phyloP scores from a whole-genome alignment of 306 rosid species.

The Dryas drummondii region DNA sequence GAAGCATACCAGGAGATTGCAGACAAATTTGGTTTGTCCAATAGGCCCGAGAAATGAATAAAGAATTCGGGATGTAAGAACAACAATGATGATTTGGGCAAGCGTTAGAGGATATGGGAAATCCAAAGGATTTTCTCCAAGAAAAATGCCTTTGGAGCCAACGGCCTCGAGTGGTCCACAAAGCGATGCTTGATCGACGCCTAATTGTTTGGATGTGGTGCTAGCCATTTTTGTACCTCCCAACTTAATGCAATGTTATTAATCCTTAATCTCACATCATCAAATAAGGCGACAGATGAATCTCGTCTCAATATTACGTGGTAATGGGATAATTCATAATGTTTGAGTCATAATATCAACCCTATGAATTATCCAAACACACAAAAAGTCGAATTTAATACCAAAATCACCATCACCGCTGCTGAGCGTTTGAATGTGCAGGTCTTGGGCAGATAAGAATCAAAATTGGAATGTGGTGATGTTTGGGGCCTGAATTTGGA shows the following conservation, averaged over 20 bases:
- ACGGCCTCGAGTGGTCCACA: background rate
- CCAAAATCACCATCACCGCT: background rate
- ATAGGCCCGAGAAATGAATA: conserved; percentile 49
- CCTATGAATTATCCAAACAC: background rate
- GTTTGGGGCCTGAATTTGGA: background rate
- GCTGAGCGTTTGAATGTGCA: background rate
- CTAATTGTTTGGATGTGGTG: too few relatives aligned
- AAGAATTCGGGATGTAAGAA: conserved; percentile 9
- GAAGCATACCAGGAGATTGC: conserved; percentile 37
- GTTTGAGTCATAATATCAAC: background rate
- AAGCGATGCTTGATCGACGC: background rate
- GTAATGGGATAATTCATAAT: background rate
- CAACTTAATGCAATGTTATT: too few relatives aligned
- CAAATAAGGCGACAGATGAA: too few relatives aligned
- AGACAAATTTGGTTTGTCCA: conserved; percentile 49
- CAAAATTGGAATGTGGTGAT: background rate
- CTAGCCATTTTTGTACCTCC: too few relatives aligned
- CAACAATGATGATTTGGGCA: conserved; percentile 25
- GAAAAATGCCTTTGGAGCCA: conserved; percentile 36
- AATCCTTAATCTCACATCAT: too few relatives aligned
- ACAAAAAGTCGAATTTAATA: background rate
- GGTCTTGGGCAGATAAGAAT: background rate
- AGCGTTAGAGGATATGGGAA: conserved; percentile 34
- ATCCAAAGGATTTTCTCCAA: conserved; percentile 37
- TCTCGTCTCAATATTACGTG: background rate